These are phyloP conservation scores for Hyaloscypha bicolor DNA, from an alignment of 495 filamentous ascomycete species.

Conservation along the genomic window DNA sequence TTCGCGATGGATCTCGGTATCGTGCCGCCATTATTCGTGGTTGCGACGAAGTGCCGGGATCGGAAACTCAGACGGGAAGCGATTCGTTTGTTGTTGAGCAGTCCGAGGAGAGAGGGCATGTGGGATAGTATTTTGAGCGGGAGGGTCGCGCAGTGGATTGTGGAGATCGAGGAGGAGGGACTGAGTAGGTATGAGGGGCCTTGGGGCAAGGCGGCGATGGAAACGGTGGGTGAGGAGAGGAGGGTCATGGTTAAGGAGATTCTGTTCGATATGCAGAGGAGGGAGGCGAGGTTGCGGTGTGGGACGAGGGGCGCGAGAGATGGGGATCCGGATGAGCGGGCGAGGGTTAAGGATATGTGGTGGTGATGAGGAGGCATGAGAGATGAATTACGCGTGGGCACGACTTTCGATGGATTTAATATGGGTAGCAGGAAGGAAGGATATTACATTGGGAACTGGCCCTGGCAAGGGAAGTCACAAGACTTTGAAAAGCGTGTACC, in stretches of 20 bases:
- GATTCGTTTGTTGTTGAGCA: constrained; percentile 39
- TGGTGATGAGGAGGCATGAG: constrained; percentile 38
- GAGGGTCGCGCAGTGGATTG: constrained; percentile 31
- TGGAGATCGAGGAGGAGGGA: constrained; percentile 33
- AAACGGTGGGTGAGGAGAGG: constrained; percentile 41
- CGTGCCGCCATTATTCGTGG: constrained; percentile 42
- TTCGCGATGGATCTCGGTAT: constrained; percentile 42
- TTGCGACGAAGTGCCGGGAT: constrained; percentile 48
- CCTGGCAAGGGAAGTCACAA: too few relatives aligned
- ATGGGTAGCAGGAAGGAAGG: too few relatives aligned
- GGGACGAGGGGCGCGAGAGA: constrained; percentile 51
- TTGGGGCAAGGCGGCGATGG: constrained; percentile 2
- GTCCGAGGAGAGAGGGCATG: constrained; percentile 48
- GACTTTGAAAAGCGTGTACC: too few relatives aligned
- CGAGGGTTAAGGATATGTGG: constrained; percentile 43
- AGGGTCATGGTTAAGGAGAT: constrained; percentile 57
- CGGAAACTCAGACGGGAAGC: constrained; percentile 46
- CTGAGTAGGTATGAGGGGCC: constrained; percentile 16
- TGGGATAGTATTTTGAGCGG: constrained; percentile 41
- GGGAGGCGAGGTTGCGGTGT: constrained; percentile 48
- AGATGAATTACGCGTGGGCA: too few relatives aligned
- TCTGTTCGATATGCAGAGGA: constrained; percentile 52
- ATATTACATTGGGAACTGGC: too few relatives aligned
- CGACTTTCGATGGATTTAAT: too few relatives aligned
- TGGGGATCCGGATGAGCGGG: constrained; percentile 47